phyloP scores from a whole-genome alignment of 331 rosid species.

The Saraca asoca region DNA sequence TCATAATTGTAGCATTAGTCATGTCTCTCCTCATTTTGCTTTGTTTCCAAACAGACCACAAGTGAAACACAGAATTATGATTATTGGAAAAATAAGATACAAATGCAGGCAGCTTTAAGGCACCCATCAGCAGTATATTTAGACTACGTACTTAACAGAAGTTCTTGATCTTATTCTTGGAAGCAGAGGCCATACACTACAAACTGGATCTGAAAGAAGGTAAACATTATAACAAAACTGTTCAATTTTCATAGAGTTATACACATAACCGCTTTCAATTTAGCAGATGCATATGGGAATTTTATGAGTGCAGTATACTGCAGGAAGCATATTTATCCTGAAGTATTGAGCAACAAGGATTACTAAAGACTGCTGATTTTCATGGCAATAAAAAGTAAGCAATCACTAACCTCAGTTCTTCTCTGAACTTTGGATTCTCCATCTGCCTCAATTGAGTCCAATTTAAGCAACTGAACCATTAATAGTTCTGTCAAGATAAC shows the following conservation, averaged over 20 bases:
- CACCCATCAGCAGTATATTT: too few species aligned
- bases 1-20: too few species aligned
- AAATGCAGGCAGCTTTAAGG: too few species aligned
- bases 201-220: background rate
- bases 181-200: background rate
- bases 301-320: background rate
- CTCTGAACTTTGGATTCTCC: conserved; percentile 68
- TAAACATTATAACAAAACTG: background rate
- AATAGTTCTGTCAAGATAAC: conserved; percentile 55
- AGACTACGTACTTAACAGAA: background rate
- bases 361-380: background rate
- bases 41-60: too few species aligned
- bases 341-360: background rate
- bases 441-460: conserved; percentile 60
- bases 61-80: too few species aligned
- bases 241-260: background rate
- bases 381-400: background rate
- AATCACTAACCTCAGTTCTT: conserved; percentile 55
- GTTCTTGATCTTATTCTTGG: background rate
- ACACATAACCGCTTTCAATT: background rate
- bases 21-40: too few species aligned
- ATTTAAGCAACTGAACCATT: conserved; percentile 68
- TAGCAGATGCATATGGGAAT: background rate
- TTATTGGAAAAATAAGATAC: too few species aligned
- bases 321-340: background rate